phyloP scores from a whole-genome alignment of 371 early-diverging fungal genomes.

The Batrachochytrium dendrobatidis region DNA sequence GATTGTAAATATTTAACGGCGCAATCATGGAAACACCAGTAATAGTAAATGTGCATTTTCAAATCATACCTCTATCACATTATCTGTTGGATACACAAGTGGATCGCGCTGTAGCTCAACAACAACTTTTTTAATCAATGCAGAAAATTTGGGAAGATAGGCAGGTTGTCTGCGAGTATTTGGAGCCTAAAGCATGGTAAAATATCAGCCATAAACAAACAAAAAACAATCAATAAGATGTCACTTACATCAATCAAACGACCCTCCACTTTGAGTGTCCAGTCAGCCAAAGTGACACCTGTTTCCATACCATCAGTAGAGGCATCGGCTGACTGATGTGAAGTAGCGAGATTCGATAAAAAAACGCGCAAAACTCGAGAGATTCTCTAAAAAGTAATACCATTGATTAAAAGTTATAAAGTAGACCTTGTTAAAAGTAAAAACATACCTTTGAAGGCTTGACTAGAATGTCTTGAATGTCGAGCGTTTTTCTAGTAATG shows the following conservation, averaged over 20 bases:
- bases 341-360: slow-evolving; percentile 69
- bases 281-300: slow-evolving; percentile 46
- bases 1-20: not conserved
- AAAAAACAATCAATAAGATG: slow-evolving; percentile 4
- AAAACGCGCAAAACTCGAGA: slow-evolving; percentile 82
- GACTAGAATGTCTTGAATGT: slow-evolving; percentile 77
- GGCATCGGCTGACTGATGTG: too few species aligned
- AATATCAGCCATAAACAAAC: slow-evolving; percentile 2
- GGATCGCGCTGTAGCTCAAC: slow-evolving; percentile 81
- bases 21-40: slow-evolving; percentile 3
- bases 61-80: slow-evolving; percentile 54
- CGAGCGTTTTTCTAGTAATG: slow-evolving; percentile 80
- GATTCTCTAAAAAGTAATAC: slow-evolving; percentile 35
- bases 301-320: too few species aligned
- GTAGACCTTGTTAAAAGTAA: too few species aligned
- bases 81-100: slow-evolving; percentile 41
- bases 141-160: slow-evolving; percentile 69
- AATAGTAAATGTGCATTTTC: not conserved
- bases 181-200: slow-evolving; percentile 28
- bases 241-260: slow-evolving; percentile 62
- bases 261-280: slow-evolving; percentile 92
- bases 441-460: slow-evolving; percentile 59
- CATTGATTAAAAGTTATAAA: too few species aligned
- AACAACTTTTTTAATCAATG: slow-evolving; percentile 68
- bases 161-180: slow-evolving; percentile 53